Conservation (phyloP, 768 basidiomycete species). For the Termitomyces sp. region DNA sequence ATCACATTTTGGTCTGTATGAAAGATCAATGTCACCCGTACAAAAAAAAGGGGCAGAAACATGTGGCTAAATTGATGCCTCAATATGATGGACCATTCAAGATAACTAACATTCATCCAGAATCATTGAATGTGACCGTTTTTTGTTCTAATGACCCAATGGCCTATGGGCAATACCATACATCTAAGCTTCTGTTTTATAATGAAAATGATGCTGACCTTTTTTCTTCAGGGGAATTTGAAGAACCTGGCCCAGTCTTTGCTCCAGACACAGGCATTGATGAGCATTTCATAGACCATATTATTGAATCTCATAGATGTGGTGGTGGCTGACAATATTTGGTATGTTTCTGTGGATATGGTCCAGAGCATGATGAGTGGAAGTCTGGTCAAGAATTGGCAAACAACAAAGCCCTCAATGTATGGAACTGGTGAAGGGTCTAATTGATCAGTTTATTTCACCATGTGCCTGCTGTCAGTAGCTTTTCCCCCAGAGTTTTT, state of each 20-base stretch:
- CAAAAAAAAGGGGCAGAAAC: conserved; percentile 14
- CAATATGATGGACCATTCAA: conserved; percentile 25
- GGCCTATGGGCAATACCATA: conserved; percentile 25
- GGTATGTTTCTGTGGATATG: conserved; percentile 26
- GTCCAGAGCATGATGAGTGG: conserved; percentile 22
- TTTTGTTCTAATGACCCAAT: neutral
- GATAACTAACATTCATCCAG: conserved; percentile 14
- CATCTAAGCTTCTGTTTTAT: conserved; percentile 20
- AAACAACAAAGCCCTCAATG: too few species aligned
- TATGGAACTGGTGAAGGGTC: too few species aligned
- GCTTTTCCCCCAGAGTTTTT: too few species aligned
- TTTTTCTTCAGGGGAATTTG: conserved; percentile 24
- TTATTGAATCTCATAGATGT: conserved; percentile 19
- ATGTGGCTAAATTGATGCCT: conserved; percentile 35
- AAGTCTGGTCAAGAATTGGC: conserved; percentile 16
- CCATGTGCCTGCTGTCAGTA: too few species aligned
- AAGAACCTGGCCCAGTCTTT: conserved; percentile 17
- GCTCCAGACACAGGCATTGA: conserved; percentile 16
- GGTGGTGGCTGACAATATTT: conserved; percentile 24
- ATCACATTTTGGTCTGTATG: conserved; percentile 27
- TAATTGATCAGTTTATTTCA: too few species aligned
- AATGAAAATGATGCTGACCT: conserved; percentile 24
- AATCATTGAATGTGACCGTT: conserved; percentile 9
- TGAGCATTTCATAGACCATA: conserved; percentile 20
- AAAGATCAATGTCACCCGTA: conserved; percentile 19